Base-by-base conservation (phyloP, 2,329 filamentous ascomycete genomes). In the Aspergillus brasiliensis region DNA sequence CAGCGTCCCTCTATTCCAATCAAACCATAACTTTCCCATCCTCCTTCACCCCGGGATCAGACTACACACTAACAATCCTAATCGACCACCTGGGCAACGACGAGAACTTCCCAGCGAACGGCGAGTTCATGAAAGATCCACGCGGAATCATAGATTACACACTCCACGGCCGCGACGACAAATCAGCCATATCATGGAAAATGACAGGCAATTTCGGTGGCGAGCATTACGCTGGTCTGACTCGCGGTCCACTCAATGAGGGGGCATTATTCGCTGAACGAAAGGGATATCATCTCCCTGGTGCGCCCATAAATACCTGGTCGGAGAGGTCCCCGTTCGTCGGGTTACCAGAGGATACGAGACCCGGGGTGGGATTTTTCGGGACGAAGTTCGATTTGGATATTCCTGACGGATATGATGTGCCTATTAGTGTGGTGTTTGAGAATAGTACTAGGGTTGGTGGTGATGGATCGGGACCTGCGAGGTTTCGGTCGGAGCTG, bases 191-290 rank as follows among this genome's bases (percentile, higher is more conserved):
- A 6, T 65, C 64, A 2, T 86, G 83, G 83, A 84, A 83, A 63
- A 63, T 85, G 6, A 84, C 83, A 0, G 83, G 84, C 3, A 86
- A 85, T 60, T 73, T 85, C 0, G 81, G 81, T 3, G 83, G 82
- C 13, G 83, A 86, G 62, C 70, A 81, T 57, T 84, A 84, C 67
- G 54, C 57, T 3, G 83, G 86, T 61, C 67, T 75, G 1, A 71
- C 72, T 5, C 78, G 83, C 21, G 83, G 83, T 0, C 83, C 83
- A 1, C 69, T 84, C 5, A 86, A 85, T 62, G 83, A 85, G 72
- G 83, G 82, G 31, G 81, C 79, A 0, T 66, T 85, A 27, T 85
- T 71, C 62, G 80, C 79, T 4, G 83, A 86, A 62, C 75, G 83
- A 5, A 76, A 83, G 51, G 83, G 83, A 10, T 83, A 77, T 53